Conservation (phyloP, 2,329 filamentous ascomycete species). For the Polychaeton citri region DNA sequence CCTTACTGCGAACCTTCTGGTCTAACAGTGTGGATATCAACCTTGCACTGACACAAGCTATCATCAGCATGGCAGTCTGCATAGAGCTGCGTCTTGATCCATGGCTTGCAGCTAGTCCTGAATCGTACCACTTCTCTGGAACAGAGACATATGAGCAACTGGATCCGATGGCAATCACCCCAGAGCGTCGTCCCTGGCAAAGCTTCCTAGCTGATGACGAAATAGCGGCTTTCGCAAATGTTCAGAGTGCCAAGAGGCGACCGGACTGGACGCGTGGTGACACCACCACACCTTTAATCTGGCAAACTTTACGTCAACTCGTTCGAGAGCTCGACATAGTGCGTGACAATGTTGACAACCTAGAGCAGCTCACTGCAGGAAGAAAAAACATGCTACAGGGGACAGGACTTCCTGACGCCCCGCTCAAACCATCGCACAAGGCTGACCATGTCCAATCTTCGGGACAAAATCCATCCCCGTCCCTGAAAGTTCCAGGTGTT, state of each 20-base stretch:
- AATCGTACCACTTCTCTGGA: not conserved
- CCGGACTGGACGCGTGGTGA: conserved; percentile 20
- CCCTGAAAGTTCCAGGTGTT: not conserved
- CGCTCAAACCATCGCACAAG: conserved; percentile 1
- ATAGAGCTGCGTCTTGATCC: conserved; percentile 74
- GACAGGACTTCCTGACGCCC: conserved; percentile 19
- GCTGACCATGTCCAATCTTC: no score
- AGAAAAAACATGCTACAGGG: conserved; percentile 37
- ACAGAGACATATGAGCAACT: conserved; percentile 25
- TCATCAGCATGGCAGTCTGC: conserved; percentile 73
- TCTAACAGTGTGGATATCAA: conserved; percentile 87
- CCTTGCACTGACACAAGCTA: conserved; percentile 67
- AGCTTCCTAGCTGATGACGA: conserved; percentile 22
- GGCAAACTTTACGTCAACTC: conserved; percentile 29
- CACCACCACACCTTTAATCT: conserved; percentile 25
- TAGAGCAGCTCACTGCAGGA: conserved; percentile 34
- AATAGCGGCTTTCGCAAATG: conserved; percentile 8
- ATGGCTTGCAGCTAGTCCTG: conserved; percentile 54
- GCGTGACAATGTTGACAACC: conserved; percentile 29
- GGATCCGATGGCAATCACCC: no score
- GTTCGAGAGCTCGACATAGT: conserved; percentile 29
- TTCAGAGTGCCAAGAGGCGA: conserved; percentile 20
- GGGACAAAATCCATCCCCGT: no score
- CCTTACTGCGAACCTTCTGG: conserved; percentile 65
- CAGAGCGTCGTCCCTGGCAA: conserved; percentile 17